Evolutionary conservation across 352 stramenopile species (phyloP).

Genomic region (Pythium aquatile): DNA sequence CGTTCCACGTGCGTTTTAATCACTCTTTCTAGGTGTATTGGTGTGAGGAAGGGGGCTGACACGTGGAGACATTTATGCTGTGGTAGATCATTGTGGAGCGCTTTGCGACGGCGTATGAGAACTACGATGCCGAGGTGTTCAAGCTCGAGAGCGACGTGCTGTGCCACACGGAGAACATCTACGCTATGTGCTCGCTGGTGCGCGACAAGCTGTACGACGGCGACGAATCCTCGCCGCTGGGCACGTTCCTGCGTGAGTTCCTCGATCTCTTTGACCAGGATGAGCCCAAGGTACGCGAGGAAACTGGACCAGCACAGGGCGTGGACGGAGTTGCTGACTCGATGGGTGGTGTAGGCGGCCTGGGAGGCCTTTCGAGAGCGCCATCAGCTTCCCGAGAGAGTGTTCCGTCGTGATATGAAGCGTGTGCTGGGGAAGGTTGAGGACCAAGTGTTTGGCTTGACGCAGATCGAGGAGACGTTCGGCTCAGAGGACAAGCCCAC

Average conservation of each 20-base stretch:
- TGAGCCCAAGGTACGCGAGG: slow-evolving; percentile 51
- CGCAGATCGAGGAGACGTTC: slow-evolving; percentile 54
- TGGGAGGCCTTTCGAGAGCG: slow-evolving; percentile 53
- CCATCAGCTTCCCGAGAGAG: slow-evolving; percentile 38
- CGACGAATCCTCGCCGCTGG: slow-evolving; percentile 31
- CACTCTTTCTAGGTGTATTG: neutral
- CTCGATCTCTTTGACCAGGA: slow-evolving; percentile 49
- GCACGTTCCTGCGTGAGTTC: slow-evolving; percentile 49
- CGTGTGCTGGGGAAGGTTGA: slow-evolving; percentile 54
- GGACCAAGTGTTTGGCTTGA: slow-evolving; percentile 43
- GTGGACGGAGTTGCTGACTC: neutral
- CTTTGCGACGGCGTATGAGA: slow-evolving; percentile 50
- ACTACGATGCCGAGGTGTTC: slow-evolving; percentile 58
- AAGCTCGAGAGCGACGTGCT: slow-evolving; percentile 70
- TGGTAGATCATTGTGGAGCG: slow-evolving; percentile 57
- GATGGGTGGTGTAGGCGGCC: slow-evolving; percentile 27
- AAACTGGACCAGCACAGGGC: neutral
- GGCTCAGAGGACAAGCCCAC: slow-evolving; percentile 2
- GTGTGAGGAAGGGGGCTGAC: neutral
- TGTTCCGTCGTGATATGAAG: slow-evolving; percentile 75
- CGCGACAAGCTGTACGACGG: slow-evolving; percentile 40
- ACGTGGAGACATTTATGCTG: neutral
- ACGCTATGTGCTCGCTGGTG: slow-evolving; percentile 46
- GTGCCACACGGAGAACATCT: slow-evolving; percentile 54
- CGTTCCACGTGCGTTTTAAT: slow-evolving; percentile 49